These are phyloP conservation scores for Alternaria sp. DNA, from an alignment of 2,329 filamentous ascomycete genomes.

Conservation along the genomic window DNA sequence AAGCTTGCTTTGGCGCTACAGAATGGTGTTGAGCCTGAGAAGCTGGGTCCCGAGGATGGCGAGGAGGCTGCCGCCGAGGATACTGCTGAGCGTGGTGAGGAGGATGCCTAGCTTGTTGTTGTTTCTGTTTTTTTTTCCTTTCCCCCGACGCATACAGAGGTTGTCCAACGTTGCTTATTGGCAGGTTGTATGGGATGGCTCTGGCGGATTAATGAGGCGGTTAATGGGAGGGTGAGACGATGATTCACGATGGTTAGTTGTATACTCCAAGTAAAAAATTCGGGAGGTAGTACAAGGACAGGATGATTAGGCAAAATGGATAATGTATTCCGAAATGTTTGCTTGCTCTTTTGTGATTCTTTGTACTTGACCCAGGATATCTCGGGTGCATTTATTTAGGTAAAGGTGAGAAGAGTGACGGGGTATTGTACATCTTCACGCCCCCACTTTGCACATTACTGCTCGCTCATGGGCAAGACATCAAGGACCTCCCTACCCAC, in stretches of 20 bases:
- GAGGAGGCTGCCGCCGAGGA: not conserved
- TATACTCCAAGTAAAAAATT: not conserved
- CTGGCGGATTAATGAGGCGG: not conserved
- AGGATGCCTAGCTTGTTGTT: not conserved
- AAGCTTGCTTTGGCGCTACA: slow-evolving; percentile 26
- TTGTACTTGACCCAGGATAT: not conserved
- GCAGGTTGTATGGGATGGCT: not conserved
- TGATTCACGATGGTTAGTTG: not conserved
- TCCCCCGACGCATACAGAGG: not conserved
- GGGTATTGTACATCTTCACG: not conserved
- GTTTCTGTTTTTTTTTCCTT: not conserved
- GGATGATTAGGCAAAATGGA: not conserved
- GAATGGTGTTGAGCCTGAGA: not conserved
- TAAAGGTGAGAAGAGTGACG: not conserved
- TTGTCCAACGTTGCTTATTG: not conserved
- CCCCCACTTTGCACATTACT: not conserved
- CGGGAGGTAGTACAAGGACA: not conserved
- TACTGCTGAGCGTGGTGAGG: not conserved
- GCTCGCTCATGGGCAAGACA: too few relatives aligned
- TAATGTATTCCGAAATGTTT: not conserved
- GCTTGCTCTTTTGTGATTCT: not conserved
- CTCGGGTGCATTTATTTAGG: too few relatives aligned
- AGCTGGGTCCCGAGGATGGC: not conserved
- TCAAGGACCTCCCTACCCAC: not conserved
- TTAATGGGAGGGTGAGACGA: not conserved